Evolutionary conservation across 2,329 filamentous ascomycete genomes (phyloP).

Genomic region (Hysterium pulicare): DNA sequence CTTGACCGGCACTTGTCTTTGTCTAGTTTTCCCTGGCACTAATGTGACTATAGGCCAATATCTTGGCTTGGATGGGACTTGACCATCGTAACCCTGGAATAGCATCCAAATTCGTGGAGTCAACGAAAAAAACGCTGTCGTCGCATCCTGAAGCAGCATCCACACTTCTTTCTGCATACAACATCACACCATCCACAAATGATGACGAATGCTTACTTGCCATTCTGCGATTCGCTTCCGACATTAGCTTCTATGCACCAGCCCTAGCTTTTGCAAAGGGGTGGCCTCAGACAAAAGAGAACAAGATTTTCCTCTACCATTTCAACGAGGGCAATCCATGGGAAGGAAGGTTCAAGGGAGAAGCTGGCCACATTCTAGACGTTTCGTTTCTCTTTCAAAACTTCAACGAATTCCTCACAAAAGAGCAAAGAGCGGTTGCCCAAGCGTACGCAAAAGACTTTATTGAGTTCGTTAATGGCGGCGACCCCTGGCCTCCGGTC

Average conservation of each 20-base stretch:
- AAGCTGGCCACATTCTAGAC: slow-evolving; percentile 34
- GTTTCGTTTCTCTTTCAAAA: slow-evolving; percentile 33
- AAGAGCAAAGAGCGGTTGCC: slow-evolving; percentile 21
- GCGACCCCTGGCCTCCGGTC: slow-evolving; percentile 31
- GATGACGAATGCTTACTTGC: slow-evolving; percentile 43
- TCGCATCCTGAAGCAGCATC: slow-evolving; percentile 18
- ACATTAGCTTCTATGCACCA: slow-evolving; percentile 47
- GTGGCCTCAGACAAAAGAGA: slow-evolving; percentile 25
- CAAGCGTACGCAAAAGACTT: slow-evolving; percentile 26
- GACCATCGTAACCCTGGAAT: slow-evolving; percentile 26
- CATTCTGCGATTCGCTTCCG: slow-evolving; percentile 44
- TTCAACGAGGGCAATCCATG: slow-evolving; percentile 35
- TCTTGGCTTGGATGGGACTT: slow-evolving; percentile 22
- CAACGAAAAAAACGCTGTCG: slow-evolving; percentile 27
- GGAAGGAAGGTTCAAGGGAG: slow-evolving; percentile 31
- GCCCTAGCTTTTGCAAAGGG: slow-evolving; percentile 40
- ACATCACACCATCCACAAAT: slow-evolving; percentile 30
- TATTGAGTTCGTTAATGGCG: slow-evolving; percentile 30
- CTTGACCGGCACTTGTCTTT: not conserved
- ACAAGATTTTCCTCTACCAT: slow-evolving; percentile 31
- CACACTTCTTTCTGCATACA: slow-evolving; percentile 39
- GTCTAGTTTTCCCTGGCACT: not conserved
- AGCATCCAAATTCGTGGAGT: slow-evolving; percentile 33
- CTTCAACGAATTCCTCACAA: slow-evolving; percentile 25
- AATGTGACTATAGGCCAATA: slow-evolving; percentile 16